Evolutionary conservation across 164 flowering plant genomes (phyloP).

Genomic region (Vitis labrusca): DNA sequence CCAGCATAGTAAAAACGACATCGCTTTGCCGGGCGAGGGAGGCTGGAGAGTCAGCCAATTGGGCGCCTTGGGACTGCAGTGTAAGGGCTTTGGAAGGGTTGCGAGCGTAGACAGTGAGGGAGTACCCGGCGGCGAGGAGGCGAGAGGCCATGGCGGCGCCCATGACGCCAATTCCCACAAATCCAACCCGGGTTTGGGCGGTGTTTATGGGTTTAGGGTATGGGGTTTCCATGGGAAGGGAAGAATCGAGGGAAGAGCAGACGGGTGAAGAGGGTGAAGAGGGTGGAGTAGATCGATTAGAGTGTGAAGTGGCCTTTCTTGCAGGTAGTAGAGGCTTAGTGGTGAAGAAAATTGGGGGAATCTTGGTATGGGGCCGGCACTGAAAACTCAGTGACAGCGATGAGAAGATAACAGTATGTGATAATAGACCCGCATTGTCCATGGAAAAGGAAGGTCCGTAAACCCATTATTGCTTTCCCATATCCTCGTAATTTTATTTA

Average conservation of each 20-base stretch:
- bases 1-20: constrained; percentile 79
- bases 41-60: constrained; percentile 42
- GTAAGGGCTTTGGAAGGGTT: constrained; percentile 46
- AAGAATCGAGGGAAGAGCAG: neutral
- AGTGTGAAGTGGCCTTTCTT: too few species aligned
- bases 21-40: constrained; percentile 45
- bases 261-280: neutral
- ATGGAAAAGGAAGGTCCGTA: too few species aligned
- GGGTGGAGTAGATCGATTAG: neutral
- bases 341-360: too few species aligned
- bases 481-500: too few species aligned
- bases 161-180: constrained; percentile 89
- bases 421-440: too few species aligned
- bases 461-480: too few species aligned
- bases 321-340: too few species aligned
- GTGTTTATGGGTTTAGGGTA: constrained; percentile 56
- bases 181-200: constrained; percentile 59
- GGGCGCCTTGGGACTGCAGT: constrained; percentile 57
- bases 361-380: too few species aligned
- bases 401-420: too few species aligned
- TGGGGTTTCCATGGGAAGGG: constrained; percentile 35
- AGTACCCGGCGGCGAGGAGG: constrained; percentile 66
- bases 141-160: constrained; percentile 78
- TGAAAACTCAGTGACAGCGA: too few species aligned
- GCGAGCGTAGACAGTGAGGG: constrained; percentile 65